Evolutionary conservation across 164 flowering plant species (phyloP).

Genomic region (Vitis rupestris): DNA sequence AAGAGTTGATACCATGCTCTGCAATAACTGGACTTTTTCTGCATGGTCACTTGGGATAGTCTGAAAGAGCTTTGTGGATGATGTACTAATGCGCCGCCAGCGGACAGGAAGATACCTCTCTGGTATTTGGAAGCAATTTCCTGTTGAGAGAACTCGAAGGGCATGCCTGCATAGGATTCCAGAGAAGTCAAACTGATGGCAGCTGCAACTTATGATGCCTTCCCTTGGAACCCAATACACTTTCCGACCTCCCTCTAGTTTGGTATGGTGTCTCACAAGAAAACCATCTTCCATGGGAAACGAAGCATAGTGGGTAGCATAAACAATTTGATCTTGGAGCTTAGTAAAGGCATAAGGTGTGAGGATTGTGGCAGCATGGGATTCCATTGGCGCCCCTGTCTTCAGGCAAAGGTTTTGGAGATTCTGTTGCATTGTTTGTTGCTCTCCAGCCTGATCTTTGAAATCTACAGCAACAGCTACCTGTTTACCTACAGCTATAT

Average conservation of each 20-base stretch:
- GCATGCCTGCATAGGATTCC: constrained; percentile 92
- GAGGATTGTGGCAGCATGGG: constrained; percentile 84
- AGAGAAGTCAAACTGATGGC: constrained; percentile 86
- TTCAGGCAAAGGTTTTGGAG: constrained; percentile 85
- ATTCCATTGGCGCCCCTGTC: constrained; percentile 97
- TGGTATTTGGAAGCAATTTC: constrained; percentile 91
- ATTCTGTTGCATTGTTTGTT: constrained; percentile 94
- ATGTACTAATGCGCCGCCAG: constrained; percentile 64
- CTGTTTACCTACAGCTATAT: constrained; percentile 30
- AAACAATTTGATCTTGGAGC: constrained; percentile 91
- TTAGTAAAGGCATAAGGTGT: constrained; percentile 88
- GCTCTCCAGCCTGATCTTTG: constrained; percentile 93
- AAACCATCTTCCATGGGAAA: constrained; percentile 72
- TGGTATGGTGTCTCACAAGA: constrained; percentile 86
- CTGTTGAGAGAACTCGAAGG: constrained; percentile 83
- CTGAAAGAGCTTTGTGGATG: constrained; percentile 38
- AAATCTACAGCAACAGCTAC: constrained; percentile 87
- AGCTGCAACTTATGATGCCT: constrained; percentile 76
- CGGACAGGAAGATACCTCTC: constrained; percentile 81
- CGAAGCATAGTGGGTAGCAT: constrained; percentile 91
- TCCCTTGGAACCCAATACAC: constrained; percentile 80
- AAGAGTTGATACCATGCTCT: constrained; percentile 70
- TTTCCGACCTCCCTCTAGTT: constrained; percentile 78
- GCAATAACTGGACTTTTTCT: constrained; percentile 67
- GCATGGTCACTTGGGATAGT: constrained; percentile 39